A percentile compares a stretch with the other conserved stretches of the same genome.
These are phyloP conservation scores for Kappamyces sp. DNA, from an alignment of 192 early-diverging fungal species.

Conservation along the genomic window DNA sequence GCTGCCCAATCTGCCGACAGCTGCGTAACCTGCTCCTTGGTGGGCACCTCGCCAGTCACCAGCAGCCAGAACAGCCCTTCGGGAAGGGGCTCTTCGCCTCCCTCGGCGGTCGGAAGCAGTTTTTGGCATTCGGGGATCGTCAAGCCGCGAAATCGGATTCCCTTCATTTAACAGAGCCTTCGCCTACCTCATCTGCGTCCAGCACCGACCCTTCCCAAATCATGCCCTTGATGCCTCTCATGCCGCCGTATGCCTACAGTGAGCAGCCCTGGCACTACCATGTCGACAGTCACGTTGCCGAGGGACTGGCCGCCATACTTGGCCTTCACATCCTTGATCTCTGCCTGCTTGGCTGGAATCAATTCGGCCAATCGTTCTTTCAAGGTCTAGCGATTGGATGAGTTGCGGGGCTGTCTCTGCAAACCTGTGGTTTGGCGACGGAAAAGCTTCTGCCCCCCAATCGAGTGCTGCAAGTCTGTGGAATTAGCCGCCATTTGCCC, in stretches of 20 bases:
- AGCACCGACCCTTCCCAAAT: slow-evolving; percentile 98
- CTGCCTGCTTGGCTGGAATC: slow-evolving; percentile 90
- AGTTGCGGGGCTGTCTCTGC: background rate
- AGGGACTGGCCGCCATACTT: slow-evolving; percentile 86
- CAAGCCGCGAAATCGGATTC: slow-evolving; percentile 95
- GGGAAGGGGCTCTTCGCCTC: slow-evolving; percentile 90
- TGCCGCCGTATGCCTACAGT: slow-evolving; percentile 78
- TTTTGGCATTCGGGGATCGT: slow-evolving; percentile 96
- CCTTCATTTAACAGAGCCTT: slow-evolving; percentile 31
- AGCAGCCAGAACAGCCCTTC: slow-evolving; percentile 98
- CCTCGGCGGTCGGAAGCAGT: slow-evolving; percentile 79
- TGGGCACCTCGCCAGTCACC: slow-evolving; percentile 94
- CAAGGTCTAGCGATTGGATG: slow-evolving; percentile 54
- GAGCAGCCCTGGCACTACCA: slow-evolving; percentile 44
- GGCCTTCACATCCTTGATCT: slow-evolving; percentile 90
- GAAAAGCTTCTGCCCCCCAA: slow-evolving; percentile 19
- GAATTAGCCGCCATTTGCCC: too few relatives aligned
- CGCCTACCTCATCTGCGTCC: slow-evolving; percentile 77
- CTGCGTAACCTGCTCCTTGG: slow-evolving; percentile 79
- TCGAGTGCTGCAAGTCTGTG: background rate
- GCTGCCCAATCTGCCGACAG: slow-evolving; percentile 96
- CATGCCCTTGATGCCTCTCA: slow-evolving; percentile 99
- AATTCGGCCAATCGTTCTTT: slow-evolving; percentile 91
- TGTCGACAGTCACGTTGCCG: slow-evolving; percentile 94
- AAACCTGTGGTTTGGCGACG: slow-evolving; percentile 21